Conservation (phyloP, 768 basidiomycete genomes). For the Suillus spraguei region DNA sequence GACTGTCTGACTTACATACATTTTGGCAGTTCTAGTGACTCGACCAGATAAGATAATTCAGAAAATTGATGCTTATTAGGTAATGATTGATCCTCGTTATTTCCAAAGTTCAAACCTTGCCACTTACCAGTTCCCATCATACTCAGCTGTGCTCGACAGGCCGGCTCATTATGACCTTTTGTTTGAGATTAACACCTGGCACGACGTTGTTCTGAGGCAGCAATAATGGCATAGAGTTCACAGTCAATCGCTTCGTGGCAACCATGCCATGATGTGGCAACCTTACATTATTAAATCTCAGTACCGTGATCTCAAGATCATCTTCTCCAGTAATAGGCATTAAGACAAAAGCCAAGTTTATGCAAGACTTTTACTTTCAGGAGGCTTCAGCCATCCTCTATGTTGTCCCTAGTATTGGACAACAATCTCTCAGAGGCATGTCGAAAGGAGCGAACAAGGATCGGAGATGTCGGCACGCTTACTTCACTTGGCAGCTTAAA, state of each 20-base stretch:
- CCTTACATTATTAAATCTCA: too few relatives aligned
- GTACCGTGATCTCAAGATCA: background rate
- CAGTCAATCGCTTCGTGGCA: background rate
- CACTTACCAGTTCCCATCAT: background rate
- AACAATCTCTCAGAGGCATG: conserved; percentile 25
- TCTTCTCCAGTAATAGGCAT: background rate
- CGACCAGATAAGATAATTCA: conserved; percentile 9
- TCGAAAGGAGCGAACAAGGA: conserved; percentile 31
- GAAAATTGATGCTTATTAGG: conserved; percentile 10
- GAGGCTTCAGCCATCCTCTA: conserved; percentile 33
- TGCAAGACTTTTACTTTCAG: conserved; percentile 22
- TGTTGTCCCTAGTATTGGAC: conserved; percentile 37
- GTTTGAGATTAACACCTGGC: background rate
- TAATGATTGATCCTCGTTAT: background rate
- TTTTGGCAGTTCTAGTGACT: conserved; percentile 15
- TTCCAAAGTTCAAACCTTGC: background rate
- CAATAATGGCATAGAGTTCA: background rate
- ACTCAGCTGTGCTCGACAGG: background rate
- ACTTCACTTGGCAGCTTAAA: conserved; percentile 35
- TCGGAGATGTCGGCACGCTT: conserved; percentile 42
- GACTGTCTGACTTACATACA: conserved; percentile 6
- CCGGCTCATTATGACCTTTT: background rate
- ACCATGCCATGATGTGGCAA: too few relatives aligned
- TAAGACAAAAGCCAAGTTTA: conserved; percentile 19
- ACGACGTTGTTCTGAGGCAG: background rate